Evolutionary conservation across 805 yeast genomes (phyloP).

Genomic region (Brettanomyces nanus): DNA sequence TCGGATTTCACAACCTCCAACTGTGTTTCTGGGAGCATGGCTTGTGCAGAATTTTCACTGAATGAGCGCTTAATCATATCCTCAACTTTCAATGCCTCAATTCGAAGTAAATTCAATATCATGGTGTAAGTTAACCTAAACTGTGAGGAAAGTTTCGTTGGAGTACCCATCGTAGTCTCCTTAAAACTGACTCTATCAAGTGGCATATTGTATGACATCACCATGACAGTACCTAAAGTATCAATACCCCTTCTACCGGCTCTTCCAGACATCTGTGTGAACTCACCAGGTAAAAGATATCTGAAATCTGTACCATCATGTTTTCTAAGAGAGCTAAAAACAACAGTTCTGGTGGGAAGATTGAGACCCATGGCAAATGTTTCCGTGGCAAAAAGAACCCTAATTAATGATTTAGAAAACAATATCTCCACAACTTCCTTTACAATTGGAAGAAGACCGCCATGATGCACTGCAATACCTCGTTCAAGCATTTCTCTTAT

Average conservation of each 20-base stretch:
- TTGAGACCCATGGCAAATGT: conserved; percentile 99
- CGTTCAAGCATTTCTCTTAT: conserved; percentile 76
- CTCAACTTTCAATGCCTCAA: conserved; percentile 93
- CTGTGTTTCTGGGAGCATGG: conserved; percentile 80
- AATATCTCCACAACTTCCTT: conserved; percentile 93
- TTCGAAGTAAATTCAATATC: conserved; percentile 85
- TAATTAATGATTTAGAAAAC: conserved; percentile 78
- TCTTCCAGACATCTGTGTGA: conserved; percentile 98
- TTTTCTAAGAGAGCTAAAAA: conserved; percentile 75
- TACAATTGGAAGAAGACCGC: conserved; percentile 85
- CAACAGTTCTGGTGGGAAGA: conserved; percentile 93
- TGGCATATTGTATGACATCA: conserved; percentile 75
- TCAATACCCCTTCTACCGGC: conserved; percentile 98
- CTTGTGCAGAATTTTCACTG: conserved; percentile 83
- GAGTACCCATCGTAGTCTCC: conserved; percentile 78
- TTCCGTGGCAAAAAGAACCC: conserved; percentile 92
- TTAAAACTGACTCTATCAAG: conserved; percentile 51
- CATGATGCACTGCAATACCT: conserved; percentile 97
- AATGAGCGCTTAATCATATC: conserved; percentile 97
- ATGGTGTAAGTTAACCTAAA: conserved; percentile 92
- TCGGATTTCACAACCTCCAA: conserved; percentile 49
- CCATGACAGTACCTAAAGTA: conserved; percentile 86
- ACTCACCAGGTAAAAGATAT: conserved; percentile 87
- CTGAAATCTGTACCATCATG: conserved; percentile 86
- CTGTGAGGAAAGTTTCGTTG: conserved; percentile 85